Percentiles rank a stretch among this genome's conserved stretches.
Evolutionary conservation across 805 yeast genomes (phyloP).

Genomic region (Metschnikowia henanensis): DNA sequence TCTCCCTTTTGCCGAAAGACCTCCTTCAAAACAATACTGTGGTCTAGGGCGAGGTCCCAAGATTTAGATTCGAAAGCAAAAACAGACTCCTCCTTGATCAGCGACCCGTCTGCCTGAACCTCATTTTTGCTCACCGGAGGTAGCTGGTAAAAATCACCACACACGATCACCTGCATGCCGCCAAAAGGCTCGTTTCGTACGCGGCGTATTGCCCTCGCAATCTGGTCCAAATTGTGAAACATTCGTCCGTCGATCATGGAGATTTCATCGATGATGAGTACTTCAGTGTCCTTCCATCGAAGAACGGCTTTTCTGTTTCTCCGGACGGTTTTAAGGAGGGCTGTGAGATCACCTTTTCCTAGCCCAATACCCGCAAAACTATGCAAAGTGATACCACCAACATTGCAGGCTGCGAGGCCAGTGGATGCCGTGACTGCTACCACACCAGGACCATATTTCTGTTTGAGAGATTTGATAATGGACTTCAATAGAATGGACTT

Average conservation of each 20-base stretch:
- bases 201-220: slow-evolving; percentile 62
- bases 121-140: slow-evolving; percentile 72
- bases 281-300: slow-evolving; percentile 69
- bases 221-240: slow-evolving; percentile 68
- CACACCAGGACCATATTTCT: slow-evolving; percentile 38
- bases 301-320: slow-evolving; percentile 42
- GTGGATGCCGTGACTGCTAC: slow-evolving; percentile 96
- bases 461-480: slow-evolving; percentile 46
- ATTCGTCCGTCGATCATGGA: slow-evolving; percentile 89
- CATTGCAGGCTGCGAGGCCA: slow-evolving; percentile 92
- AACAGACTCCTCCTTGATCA: slow-evolving; percentile 21
- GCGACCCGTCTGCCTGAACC: slow-evolving; percentile 28
- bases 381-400: slow-evolving; percentile 89
- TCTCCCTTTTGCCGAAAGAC: slow-evolving; percentile 93
- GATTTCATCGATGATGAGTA: slow-evolving; percentile 85
- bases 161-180: slow-evolving; percentile 83
- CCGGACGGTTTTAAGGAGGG: slow-evolving; percentile 48
- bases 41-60: slow-evolving; percentile 65
- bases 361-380: slow-evolving; percentile 85
- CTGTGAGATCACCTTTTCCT: slow-evolving; percentile 53
- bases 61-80: slow-evolving; percentile 76
- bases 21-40: slow-evolving; percentile 68
- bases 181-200: slow-evolving; percentile 71
- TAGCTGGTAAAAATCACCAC: slow-evolving; percentile 96
- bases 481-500: slow-evolving; percentile 69